Evolutionary conservation across 306 rosid species (phyloP).

Genomic region (Prunus mira): DNA sequence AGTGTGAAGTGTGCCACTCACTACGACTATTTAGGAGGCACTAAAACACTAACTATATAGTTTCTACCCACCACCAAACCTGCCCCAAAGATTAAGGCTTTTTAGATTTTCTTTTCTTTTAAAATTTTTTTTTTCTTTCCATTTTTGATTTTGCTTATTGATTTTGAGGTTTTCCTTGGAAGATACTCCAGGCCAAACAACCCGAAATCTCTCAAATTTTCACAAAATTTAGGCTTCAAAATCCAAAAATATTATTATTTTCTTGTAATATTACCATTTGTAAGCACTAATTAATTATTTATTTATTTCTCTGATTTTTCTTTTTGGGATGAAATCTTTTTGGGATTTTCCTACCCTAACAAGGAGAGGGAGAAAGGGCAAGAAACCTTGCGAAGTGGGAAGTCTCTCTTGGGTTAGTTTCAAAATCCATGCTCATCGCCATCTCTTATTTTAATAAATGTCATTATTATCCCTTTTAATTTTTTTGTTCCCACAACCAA

Average conservation of each 20-base stretch:
- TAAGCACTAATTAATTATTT: background rate
- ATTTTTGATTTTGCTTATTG: background rate
- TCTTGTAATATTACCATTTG: background rate
- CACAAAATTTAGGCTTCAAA: background rate
- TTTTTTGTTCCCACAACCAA: background rate
- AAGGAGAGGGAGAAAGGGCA: background rate
- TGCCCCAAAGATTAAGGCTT: background rate
- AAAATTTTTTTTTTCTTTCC: background rate
- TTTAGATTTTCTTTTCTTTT: background rate
- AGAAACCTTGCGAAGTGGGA: constrained; percentile 1
- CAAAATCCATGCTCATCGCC: background rate
- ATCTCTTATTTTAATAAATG: constrained; percentile 9
- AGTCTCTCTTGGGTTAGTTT: constrained; percentile 12
- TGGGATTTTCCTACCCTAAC: background rate
- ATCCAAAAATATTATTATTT: background rate
- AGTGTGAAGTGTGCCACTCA: background rate
- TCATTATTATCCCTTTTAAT: background rate
- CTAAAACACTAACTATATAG: too few relatives aligned
- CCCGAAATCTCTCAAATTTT: background rate
- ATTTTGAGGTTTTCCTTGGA: background rate
- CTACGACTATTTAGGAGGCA: background rate
- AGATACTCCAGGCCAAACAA: background rate
- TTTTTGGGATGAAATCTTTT: constrained; percentile 4
- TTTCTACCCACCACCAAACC: background rate
- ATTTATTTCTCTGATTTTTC: background rate